Base-by-base conservation (phyloP, 2,329 filamentous ascomycete species). In the Exophiala sp. region DNA sequence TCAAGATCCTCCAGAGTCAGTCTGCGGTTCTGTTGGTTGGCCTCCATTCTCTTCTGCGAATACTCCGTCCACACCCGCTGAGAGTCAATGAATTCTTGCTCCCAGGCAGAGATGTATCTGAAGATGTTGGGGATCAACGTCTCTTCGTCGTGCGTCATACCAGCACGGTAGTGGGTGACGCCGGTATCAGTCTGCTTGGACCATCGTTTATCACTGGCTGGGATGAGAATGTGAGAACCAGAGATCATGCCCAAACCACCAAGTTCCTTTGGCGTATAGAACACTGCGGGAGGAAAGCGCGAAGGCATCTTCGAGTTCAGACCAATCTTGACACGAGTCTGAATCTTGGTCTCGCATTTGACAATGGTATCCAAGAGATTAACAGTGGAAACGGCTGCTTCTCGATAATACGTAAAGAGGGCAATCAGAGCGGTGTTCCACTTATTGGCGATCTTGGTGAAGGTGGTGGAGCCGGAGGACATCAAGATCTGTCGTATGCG, bases 381-480 rank as follows among this genome's bases (percentile, higher is more conserved):
- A 53, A 97, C 88, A 0, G 94, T 98, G 1, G 91, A 95, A 1
- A 97, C 91, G 13, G 93, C 93, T 41, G 93, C 93, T 66, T 98
- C 93, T 66, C 93, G 88, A 66, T 98, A 98, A 70, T 98, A 98
- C 0, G 93, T 97, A 72, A 98, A 98, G 21, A 98, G 79, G 0
- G 93, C 90, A 63, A 98, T 98, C 59, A 98, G 71, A 1, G 88
- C 93, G 0, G 93, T 98, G 70, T 98, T 98, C 93, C 94, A 98
- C 73, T 98, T 98, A 73, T 98, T 98, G 40, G 94, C 93, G 64
- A 98, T 98, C 78, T 98, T 98, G 39, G 93, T 98, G 72, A 98
- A 98, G 0, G 93, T 98, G 0, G 93, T 98, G 3, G 88, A 95
- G n/a, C 93, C 94, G 51, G 93, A 97, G 9, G 91, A 97, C 93